Percentiles rank a stretch among this genome's conserved stretches.
These are phyloP conservation scores for Vanrija sp. DNA, from an alignment of 1,284 basidiomycete species.

Conservation along the genomic window DNA sequence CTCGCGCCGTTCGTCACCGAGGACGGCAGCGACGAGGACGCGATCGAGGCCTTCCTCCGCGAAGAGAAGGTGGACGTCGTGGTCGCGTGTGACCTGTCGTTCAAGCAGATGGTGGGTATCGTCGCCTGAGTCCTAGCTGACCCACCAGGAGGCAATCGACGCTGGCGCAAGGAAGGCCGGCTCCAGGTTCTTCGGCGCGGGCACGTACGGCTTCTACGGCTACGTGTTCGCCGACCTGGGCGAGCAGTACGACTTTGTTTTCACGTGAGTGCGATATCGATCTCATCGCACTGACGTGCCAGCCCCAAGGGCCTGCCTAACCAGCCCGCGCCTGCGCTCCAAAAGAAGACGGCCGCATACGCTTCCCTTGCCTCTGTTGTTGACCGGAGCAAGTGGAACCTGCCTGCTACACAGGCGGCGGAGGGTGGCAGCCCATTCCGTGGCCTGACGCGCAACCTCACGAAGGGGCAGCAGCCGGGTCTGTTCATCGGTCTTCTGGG, in stretches of 20 bases:
- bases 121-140: not conserved
- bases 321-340: constrained; percentile 52
- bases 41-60: constrained; percentile 60
- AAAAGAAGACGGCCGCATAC: constrained; percentile 64
- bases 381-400: constrained; percentile 43
- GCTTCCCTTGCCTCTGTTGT: constrained; percentile 64
- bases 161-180: constrained; percentile 63
- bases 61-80: constrained; percentile 66
- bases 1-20: constrained; percentile 53
- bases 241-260: constrained; percentile 69
- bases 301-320: not conserved
- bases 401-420: constrained; percentile 11
- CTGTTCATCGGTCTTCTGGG: constrained; percentile 68
- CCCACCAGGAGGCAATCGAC: constrained; percentile 68
- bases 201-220: constrained; percentile 83
- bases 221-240: constrained; percentile 93
- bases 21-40: constrained; percentile 44
- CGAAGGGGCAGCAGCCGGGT: constrained; percentile 71
- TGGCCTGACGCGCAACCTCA: constrained; percentile 63
- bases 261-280: constrained; percentile 57
- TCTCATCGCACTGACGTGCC: not conserved
- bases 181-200: constrained; percentile 82
- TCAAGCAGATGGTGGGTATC: constrained; percentile 63
- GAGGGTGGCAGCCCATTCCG: constrained; percentile 59
- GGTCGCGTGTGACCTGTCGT: constrained; percentile 72